These are phyloP conservation scores for Westerdykella sp. DNA, from an alignment of 2,329 filamentous ascomycete genomes.

Conservation along the genomic window DNA sequence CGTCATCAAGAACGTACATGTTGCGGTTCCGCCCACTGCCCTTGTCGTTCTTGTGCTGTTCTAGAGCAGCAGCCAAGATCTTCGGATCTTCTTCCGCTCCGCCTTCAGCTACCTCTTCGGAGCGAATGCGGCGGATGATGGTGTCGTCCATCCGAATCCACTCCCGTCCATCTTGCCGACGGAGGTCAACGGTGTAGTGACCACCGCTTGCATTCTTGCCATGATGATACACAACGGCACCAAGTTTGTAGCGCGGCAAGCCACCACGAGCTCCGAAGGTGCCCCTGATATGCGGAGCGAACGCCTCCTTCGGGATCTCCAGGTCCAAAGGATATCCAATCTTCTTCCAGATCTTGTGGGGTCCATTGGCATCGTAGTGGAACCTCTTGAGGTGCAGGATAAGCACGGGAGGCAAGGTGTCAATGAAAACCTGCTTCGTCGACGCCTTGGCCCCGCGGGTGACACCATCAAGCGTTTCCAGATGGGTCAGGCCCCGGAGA, in stretches of 20 bases:
- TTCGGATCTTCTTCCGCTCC: constrained; percentile 75
- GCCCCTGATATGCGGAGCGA: constrained; percentile 68
- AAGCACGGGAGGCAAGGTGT: constrained; percentile 81
- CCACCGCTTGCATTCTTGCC: constrained; percentile 94
- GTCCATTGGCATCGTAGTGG: constrained; percentile 85
- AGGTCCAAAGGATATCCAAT: constrained; percentile 91
- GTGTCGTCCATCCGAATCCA: constrained; percentile 98
- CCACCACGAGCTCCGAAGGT: constrained; percentile 59
- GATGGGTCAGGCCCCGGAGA: constrained; percentile 72
- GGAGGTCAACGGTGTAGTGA: constrained; percentile 96
- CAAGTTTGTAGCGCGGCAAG: constrained; percentile 77
- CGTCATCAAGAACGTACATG: constrained; percentile 53
- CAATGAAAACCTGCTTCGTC: constrained; percentile 93
- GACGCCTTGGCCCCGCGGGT: constrained; percentile 70
- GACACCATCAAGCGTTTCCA: constrained; percentile 77
- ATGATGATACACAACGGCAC: constrained; percentile 91
- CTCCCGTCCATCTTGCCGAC: constrained; percentile 86
- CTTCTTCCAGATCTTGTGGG: constrained; percentile 98
- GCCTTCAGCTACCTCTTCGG: constrained; percentile 82
- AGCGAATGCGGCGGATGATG: constrained; percentile 72
- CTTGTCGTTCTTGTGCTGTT: constrained; percentile 58
- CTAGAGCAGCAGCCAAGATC: constrained; percentile 57
- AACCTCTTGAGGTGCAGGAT: constrained; percentile 96
- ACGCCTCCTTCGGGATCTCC: constrained; percentile 85
- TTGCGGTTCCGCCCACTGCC: constrained; percentile 63